Conservation (phyloP, 164 flowering plant species). For the Stephania cephalantha region DNA sequence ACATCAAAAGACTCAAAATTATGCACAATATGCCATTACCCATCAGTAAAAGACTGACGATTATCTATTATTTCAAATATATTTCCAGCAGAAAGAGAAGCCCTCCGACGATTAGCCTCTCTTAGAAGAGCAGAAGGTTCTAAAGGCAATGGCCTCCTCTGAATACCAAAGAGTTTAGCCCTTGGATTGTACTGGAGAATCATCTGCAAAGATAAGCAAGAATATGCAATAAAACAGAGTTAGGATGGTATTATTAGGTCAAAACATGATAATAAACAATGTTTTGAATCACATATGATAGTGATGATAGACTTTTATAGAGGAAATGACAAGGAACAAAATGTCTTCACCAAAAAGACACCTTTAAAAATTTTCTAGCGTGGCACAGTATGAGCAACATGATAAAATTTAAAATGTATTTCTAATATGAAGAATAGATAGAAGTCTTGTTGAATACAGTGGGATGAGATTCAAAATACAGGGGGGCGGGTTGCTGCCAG, state of each 20-base stretch:
- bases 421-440: too few relatives aligned
- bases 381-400: background rate
- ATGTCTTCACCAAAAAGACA: background rate
- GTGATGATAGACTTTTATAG: background rate
- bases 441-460: too few relatives aligned
- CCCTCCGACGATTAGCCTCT: constrained; percentile 95
- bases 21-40: constrained; percentile 38
- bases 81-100: constrained; percentile 95
- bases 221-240: background rate
- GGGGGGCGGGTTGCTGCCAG: too few relatives aligned
- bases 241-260: constrained; percentile 6
- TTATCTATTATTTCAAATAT: constrained; percentile 66
- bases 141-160: constrained; percentile 86
- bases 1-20: background rate
- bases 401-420: background rate
- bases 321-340: background rate
- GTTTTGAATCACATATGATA: background rate
- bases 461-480: too few relatives aligned
- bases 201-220: constrained; percentile 36
- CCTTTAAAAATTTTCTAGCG: background rate
- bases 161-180: constrained; percentile 76
- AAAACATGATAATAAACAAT: background rate
- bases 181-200: constrained; percentile 69
- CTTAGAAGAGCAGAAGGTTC: constrained; percentile 87
- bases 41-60: constrained; percentile 43